Conservation (phyloP, 768 basidiomycete genomes). For the Leucosporidium scottii region DNA sequence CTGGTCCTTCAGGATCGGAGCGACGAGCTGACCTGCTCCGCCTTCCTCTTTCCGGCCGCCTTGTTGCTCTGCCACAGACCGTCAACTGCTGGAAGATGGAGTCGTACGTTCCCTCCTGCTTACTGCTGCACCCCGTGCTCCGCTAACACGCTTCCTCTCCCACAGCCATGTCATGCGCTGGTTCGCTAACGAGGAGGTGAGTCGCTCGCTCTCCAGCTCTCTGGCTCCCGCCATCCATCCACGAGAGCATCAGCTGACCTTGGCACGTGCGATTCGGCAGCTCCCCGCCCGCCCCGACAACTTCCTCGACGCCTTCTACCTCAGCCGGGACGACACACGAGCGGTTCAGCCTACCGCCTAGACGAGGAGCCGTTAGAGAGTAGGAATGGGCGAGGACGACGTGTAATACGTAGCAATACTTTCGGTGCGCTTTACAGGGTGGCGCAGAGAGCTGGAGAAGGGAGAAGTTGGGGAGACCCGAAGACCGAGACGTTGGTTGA, state of each 20-base stretch:
- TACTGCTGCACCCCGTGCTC: too few species aligned
- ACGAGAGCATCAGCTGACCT: not conserved
- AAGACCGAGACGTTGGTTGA: too few species aligned
- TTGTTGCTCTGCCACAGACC: not conserved
- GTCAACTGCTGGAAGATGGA: constrained; percentile 37
- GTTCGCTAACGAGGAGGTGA: constrained; percentile 33
- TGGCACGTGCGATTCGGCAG: not conserved
- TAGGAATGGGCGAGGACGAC: too few species aligned
- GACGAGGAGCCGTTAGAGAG: not conserved
- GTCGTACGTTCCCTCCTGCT: not conserved
- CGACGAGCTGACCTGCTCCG: too few species aligned
- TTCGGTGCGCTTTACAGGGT: too few species aligned
- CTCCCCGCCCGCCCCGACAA: constrained; percentile 27
- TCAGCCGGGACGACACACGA: constrained; percentile 31
- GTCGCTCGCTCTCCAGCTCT: not conserved
- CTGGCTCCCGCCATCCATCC: not conserved
- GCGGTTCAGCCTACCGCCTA: constrained; percentile 28
- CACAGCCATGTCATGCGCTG: constrained; percentile 26
- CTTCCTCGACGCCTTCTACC: constrained; percentile 35
- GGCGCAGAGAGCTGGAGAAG: too few species aligned
- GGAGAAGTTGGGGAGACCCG: too few species aligned
- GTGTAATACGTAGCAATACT: too few species aligned
- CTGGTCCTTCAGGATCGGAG: not conserved
- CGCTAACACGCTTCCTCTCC: not conserved
- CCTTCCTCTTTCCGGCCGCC: not conserved